phyloP scores from a whole-genome alignment of 2,329 filamentous ascomycete species.

The Paraphoma chrysanthemicola region DNA sequence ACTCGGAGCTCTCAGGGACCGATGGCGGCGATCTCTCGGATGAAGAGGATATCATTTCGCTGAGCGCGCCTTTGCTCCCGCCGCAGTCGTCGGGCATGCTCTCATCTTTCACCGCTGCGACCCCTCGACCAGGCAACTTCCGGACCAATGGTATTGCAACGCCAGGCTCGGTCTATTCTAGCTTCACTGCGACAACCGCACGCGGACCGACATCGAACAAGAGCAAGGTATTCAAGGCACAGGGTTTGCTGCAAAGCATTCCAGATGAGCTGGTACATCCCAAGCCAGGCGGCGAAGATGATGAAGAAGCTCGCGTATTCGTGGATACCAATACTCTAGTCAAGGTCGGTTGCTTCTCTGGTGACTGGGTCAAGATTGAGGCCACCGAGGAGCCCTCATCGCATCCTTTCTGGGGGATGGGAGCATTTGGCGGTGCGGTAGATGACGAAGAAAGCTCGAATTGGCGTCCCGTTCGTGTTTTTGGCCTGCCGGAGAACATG shows the following conservation, averaged over 20 bases:
- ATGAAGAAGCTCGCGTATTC: conserved; percentile 84
- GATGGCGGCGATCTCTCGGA: conserved; percentile 84
- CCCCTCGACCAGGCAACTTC: conserved; percentile 75
- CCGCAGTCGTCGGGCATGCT: conserved; percentile 80
- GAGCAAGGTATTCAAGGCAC: conserved; percentile 83
- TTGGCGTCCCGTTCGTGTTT: conserved; percentile 88
- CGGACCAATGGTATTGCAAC: conserved; percentile 78
- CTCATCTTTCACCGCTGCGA: conserved; percentile 80
- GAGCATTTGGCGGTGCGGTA: conserved; percentile 69
- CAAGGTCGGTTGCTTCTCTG: conserved; percentile 94
- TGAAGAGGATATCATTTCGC: conserved; percentile 92
- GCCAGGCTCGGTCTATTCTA: conserved; percentile 88
- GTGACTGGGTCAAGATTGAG: conserved; percentile 93
- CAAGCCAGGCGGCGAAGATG: conserved; percentile 82
- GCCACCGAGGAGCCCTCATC: conserved; percentile 74
- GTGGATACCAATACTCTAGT: conserved; percentile 86
- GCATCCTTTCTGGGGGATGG: conserved; percentile 72
- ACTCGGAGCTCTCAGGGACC: conserved; percentile 65
- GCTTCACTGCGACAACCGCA: conserved; percentile 83
- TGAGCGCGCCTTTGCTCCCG: conserved; percentile 79
- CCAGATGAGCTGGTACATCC: conserved; percentile 83
- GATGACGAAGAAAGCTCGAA: conserved; percentile 66
- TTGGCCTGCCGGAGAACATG: conserved; percentile 80
- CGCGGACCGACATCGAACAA: conserved; percentile 70
- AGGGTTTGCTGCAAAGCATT: conserved; percentile 76